phyloP scores from a whole-genome alignment of 2,329 filamentous ascomycete species.

The Anthostomella pinea region DNA sequence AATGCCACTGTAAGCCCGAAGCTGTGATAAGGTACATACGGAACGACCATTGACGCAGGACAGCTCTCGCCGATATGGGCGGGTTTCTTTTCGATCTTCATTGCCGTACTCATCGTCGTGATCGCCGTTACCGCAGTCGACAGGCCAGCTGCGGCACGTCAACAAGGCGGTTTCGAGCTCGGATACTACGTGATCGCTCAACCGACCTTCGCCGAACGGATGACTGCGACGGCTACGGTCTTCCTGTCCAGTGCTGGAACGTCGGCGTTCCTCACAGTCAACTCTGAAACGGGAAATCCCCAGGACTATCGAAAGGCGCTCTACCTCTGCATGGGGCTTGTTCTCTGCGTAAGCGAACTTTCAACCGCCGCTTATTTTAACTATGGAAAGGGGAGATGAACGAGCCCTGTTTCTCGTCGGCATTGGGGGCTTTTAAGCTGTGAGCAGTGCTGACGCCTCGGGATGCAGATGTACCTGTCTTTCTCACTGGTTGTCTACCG shows the following conservation, averaged over 20 bases:
- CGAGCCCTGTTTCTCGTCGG: conserved; percentile 3
- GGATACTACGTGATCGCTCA: conserved; percentile 55
- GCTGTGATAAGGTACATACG: no score
- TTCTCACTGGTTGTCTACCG: conserved; percentile 60
- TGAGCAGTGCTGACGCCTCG: background rate
- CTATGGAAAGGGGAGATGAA: background rate
- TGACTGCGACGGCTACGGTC: conserved; percentile 56
- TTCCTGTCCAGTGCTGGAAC: conserved; percentile 59
- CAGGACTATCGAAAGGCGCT: conserved; percentile 59
- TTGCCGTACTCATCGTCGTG: conserved; percentile 56
- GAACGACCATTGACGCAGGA: no score
- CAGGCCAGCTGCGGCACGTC: conserved; percentile 58
- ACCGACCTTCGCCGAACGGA: conserved; percentile 57
- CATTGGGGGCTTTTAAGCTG: background rate
- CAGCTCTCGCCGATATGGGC: no score
- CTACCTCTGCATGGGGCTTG: conserved; percentile 56
- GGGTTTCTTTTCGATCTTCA: conserved; percentile 46
- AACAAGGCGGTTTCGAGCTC: conserved; percentile 56
- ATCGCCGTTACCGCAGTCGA: conserved; percentile 56
- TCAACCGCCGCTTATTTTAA: background rate
- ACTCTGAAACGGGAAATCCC: conserved; percentile 61
- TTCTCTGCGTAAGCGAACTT: conserved; percentile 40
- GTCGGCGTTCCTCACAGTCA: conserved; percentile 61
- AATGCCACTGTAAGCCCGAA: conserved; percentile 21
- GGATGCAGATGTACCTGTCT: conserved; percentile 46